phyloP scores from a whole-genome alignment of 495 filamentous ascomycete genomes.

The Jackrogersella minutella region DNA sequence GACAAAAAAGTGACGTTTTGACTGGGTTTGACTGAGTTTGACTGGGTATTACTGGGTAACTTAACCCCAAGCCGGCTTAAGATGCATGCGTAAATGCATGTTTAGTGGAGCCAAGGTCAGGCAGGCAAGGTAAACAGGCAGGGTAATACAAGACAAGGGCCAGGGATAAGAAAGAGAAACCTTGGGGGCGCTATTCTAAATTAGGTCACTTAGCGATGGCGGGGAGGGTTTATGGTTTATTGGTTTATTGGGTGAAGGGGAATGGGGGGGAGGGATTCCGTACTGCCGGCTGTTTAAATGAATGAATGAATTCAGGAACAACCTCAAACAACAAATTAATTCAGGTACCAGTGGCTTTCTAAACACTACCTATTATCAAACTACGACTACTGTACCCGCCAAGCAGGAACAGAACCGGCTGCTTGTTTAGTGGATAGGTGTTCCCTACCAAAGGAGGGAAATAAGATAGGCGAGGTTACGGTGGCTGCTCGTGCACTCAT shows the following conservation, averaged over 20 bases:
- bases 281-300: constrained; percentile 31
- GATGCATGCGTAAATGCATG: constrained; percentile 41
- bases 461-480: not conserved
- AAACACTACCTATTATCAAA: constrained; percentile 3
- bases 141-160: constrained; percentile 14
- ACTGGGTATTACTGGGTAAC: constrained; percentile 35
- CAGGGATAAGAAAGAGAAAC: not conserved
- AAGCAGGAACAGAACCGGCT: constrained; percentile 15
- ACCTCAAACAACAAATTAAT: not conserved
- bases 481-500: not conserved
- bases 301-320: constrained; percentile 39
- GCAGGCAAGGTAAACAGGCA: not conserved
- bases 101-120: constrained; percentile 30
- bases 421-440: not conserved
- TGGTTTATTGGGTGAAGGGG: too few relatives aligned
- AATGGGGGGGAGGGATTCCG: constrained; percentile 15
- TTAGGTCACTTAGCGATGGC: constrained; percentile 25
- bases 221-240: constrained; percentile 14
- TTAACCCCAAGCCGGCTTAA: constrained; percentile 35
- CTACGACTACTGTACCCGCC: not conserved
- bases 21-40: too few relatives aligned
- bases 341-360: constrained; percentile 20
- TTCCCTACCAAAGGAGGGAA: not conserved
- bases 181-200: constrained; percentile 23
- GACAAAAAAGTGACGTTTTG: constrained; percentile 38